Evolutionary conservation across 2,329 filamentous ascomycete species (phyloP), one percentile per base, ranked within the genome.

Genomic region (Rhynchosporium agropyri): DNA sequence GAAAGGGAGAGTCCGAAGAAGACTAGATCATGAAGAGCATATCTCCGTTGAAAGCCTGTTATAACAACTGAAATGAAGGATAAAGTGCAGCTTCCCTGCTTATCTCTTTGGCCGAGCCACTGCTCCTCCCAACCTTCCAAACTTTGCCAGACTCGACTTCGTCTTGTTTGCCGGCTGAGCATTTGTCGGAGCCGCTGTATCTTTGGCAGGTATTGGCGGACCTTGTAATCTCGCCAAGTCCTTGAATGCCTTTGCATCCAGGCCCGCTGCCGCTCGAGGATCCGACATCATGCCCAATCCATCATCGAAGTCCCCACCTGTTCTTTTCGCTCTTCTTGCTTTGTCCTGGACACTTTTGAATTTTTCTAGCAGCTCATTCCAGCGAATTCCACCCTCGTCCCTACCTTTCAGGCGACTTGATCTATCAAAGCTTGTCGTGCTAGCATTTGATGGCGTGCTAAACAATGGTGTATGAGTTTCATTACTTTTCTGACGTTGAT

Each of bases 301-400:
- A 51, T 81, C 75, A 56, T 80, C 81, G 58, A 84, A 69, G 28
- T 77, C 70, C 68, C 40, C 77, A 73, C 65, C 79, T 75, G 78
- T 76, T 63, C 87, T 80, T 72, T 92, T 89, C 12, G 85, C 81
- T 59, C 92, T 83, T 60, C 92, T 84, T 5, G 93, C 90, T 64
- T 86, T 87, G 69, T 99, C 95, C 73, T 99, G 95, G 1, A 96
- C 94, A 58, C 83, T 86, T 69, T 91, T 90, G 78, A 99, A 99
- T 74, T 97, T 97, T 68, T 99, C 95, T 4, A 99, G 83, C 42
- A 99, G 82, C 70, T 99, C 95, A 2, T 84, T 86, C 95, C 95
- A 99, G 61, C 90, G 89, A 70, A 99, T 96, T 40, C 86, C 88
- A 60, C 85, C 86, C 61, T 97, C 93, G 68, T 96, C 91, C 61